phyloP scores from a whole-genome alignment of 257 asterid species.

The Solanum bulbocastanum region DNA sequence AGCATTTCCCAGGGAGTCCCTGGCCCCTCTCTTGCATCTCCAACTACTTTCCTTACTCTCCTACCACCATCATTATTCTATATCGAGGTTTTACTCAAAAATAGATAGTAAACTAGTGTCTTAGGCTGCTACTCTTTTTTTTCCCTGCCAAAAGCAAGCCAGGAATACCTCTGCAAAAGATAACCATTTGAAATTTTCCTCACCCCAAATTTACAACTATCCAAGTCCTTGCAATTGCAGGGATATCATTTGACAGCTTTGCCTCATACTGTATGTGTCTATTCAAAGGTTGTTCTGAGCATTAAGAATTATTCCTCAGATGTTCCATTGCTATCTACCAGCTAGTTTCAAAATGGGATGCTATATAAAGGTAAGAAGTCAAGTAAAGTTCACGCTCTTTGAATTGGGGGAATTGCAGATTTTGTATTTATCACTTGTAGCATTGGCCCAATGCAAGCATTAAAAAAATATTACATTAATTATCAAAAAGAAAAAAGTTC shows the following conservation, averaged over 20 bases:
- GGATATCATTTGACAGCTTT: not conserved
- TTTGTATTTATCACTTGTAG: not conserved
- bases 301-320: not conserved
- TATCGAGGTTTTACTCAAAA: not conserved
- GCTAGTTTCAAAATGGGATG: not conserved
- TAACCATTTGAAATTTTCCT: not conserved
- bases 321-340: not conserved
- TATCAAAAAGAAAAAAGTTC: not conserved
- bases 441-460: not conserved
- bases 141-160: not conserved
- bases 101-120: not conserved
- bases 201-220: not conserved
- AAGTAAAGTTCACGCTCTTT: not conserved
- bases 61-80: not conserved
- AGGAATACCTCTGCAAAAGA: not conserved
- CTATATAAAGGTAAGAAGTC: not conserved
- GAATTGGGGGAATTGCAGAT: not conserved
- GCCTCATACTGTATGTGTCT: not conserved
- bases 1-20: not conserved
- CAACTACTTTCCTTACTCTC: not conserved
- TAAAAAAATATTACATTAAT: not conserved
- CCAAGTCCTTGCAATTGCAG: not conserved
- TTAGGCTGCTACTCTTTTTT: not conserved
- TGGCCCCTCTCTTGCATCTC: not conserved
- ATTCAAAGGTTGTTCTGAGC: not conserved